Evolutionary conservation across 2,329 filamentous ascomycete genomes (phyloP), one percentile per base, ranked within the genome.

Genomic region (Colletotrichum truncatum): DNA sequence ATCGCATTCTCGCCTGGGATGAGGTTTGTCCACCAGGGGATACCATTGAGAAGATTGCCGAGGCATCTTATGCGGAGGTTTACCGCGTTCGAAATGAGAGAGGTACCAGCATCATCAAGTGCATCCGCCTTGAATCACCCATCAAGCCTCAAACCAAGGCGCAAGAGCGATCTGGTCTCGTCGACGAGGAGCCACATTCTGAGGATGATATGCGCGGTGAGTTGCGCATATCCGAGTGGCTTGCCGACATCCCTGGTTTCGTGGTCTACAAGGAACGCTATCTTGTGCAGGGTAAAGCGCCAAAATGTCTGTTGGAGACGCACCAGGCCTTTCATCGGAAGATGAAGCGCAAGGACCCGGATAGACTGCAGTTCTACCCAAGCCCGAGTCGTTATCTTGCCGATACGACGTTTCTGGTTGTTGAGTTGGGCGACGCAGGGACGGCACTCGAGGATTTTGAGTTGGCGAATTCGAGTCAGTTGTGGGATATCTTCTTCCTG

Each of bases 251-350:
- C 11, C 87, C 88, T 0, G 88, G 88, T 0, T 91, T 90, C 66
- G 87, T 90, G 30, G 81, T 88, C 16, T 90, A 90, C 78, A 91
- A 90, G 74, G 87, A 89, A 72, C 81, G 85, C 7, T 89, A 89
- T 62, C 76, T 90, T 28, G 85, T 90, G 1, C 78, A 82, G 69
- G 88, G 88, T 0, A 85, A 83, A 66, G 81, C 86, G 0, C 82
- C 86, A 4, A 80, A 78, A 52, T 79, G 80, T 14, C 75, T 90
- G 26, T 77, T 88, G 2, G 83, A 87, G 67, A 89, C 88, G n/a
- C 87, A 89, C 67, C 86, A 88, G 69, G 72, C 74, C 3, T 89
- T 88, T 57, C 85, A 88, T 38, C 81, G 81, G 64, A 82, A 80
- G 62, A 75, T 82, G 72, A 88, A 85, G 77, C 78, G 82, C 16